These are phyloP conservation scores for Magnusiomyces fungicola DNA, from an alignment of 1,139 yeast genomes.

Conservation along the genomic window DNA sequence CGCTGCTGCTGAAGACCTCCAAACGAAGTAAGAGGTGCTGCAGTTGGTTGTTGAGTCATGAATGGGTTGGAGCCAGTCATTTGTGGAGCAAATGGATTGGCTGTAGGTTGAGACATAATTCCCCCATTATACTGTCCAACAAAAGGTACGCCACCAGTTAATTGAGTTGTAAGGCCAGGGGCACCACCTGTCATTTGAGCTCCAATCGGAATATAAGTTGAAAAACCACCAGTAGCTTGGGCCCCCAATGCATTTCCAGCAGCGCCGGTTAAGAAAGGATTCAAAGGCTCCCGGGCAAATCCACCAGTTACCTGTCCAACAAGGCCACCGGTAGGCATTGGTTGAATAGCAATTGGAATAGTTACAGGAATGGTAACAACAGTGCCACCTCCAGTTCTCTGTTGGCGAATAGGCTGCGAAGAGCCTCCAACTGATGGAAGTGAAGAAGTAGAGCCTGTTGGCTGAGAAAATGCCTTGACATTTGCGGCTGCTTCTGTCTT, in stretches of 20 bases:
- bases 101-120: conserved; percentile 8
- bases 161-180: background rate
- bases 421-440: background rate
- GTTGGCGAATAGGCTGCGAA: background rate
- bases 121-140: conserved; percentile 6
- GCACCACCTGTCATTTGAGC: conserved; percentile 9
- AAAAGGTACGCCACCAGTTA: conserved; percentile 11
- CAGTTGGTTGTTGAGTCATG: conserved; percentile 3
- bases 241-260: conserved; percentile 20
- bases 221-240: conserved; percentile 2
- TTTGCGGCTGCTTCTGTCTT: conserved; percentile 8
- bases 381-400: conserved; percentile 13
- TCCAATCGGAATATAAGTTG: background rate
- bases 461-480: background rate
- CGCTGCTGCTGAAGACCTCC: background rate
- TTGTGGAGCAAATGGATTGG: conserved; percentile 7
- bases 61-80: conserved; percentile 11
- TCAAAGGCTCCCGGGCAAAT: conserved; percentile 28
- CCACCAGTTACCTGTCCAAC: conserved; percentile 30
- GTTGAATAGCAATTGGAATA: conserved; percentile 14
- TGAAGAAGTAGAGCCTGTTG: background rate
- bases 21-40: background rate
- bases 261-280: conserved; percentile 36
- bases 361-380: conserved; percentile 13
- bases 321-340: conserved; percentile 7